phyloP scores from a whole-genome alignment of 2,329 filamentous ascomycete species.

The Myriosclerotinia curreyana region DNA sequence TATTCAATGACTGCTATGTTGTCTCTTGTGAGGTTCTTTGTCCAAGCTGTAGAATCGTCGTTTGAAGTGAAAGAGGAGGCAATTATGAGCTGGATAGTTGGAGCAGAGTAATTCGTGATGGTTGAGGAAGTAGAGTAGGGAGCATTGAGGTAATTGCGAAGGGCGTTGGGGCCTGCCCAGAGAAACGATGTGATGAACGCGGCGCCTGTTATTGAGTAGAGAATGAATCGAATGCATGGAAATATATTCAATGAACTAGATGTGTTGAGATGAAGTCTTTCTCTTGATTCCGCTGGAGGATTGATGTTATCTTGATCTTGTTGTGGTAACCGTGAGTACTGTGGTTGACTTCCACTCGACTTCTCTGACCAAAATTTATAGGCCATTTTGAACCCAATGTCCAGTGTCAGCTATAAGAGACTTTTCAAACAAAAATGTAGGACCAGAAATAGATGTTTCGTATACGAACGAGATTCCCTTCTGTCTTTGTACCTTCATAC shows the following conservation, averaged over 20 bases:
- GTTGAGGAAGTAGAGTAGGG: not conserved
- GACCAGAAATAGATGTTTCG: not conserved
- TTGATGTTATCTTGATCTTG: not conserved
- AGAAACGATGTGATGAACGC: constrained; percentile 17
- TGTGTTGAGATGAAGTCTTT: not conserved
- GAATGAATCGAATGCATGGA: constrained; percentile 1
- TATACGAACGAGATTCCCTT: not conserved
- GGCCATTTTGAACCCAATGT: not conserved
- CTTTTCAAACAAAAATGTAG: not conserved
- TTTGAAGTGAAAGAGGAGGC: not conserved
- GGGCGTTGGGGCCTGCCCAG: not conserved
- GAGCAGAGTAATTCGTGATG: constrained; percentile 6
- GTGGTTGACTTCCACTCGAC: not conserved
- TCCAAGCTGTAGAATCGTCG: not conserved
- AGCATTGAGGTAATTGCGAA: constrained; percentile 7
- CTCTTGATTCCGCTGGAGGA: not conserved
- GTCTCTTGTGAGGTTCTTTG: not conserved
- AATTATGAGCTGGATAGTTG: constrained; percentile 10
- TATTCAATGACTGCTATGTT: constrained; percentile 1
- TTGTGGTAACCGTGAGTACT: not conserved
- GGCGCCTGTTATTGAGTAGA: constrained; percentile 4
- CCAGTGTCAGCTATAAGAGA: not conserved
- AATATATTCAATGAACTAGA: not conserved
- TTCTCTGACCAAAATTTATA: not conserved
- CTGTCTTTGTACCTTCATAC: not conserved